Evolutionary conservation across 768 basidiomycete species (phyloP).

Genomic region (Trichaptum fuscoviolaceum): DNA sequence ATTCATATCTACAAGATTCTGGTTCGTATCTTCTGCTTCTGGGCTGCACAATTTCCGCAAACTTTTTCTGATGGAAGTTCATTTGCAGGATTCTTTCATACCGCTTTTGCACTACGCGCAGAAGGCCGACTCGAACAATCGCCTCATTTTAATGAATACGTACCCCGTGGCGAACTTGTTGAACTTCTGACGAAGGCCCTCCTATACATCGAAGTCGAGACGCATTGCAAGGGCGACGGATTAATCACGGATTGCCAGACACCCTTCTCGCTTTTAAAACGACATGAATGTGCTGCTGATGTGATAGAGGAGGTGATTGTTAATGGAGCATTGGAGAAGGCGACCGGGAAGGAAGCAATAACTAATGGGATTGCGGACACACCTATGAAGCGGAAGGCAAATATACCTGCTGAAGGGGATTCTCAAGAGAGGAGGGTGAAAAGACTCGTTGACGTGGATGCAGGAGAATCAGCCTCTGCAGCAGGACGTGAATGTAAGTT

Average conservation of each 20-base stretch:
- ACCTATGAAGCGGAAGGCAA: not conserved
- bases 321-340: not conserved
- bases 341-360: not conserved
- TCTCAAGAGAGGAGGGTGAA: not conserved
- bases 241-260: constrained; percentile 62
- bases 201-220: constrained; percentile 77
- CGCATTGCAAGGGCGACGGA: constrained; percentile 67
- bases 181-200: constrained; percentile 78
- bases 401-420: not conserved
- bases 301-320: not conserved
- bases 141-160: constrained; percentile 62
- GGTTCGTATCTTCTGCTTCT: constrained; percentile 35
- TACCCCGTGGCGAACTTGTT: constrained; percentile 76
- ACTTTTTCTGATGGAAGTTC: constrained; percentile 13
- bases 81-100: constrained; percentile 65
- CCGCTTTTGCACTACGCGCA: constrained; percentile 74
- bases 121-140: constrained; percentile 71
- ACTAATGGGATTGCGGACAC: not conserved
- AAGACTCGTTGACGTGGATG: not conserved
- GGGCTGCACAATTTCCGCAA: not conserved
- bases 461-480: not conserved
- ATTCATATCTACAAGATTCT: constrained; percentile 80
- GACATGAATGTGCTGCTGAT: constrained; percentile 62
- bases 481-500: not conserved
- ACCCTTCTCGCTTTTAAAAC: constrained; percentile 69